phyloP scores from a whole-genome alignment of 2,329 filamentous ascomycete genomes.

The Venturia aucupariae region DNA sequence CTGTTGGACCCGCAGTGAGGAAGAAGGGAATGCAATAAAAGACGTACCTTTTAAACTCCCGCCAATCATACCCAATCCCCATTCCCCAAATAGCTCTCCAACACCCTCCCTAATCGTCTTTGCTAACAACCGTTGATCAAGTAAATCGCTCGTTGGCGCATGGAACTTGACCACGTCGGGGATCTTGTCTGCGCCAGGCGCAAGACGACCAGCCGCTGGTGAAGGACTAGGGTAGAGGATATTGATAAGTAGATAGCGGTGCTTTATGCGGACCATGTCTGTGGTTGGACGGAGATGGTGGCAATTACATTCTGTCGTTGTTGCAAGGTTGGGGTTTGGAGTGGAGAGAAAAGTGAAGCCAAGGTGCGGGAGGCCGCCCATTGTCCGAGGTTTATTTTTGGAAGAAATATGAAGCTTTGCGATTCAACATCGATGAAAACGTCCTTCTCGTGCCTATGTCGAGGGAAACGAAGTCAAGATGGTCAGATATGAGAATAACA shows the following conservation, averaged over 20 bases:
- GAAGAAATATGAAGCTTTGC: not conserved
- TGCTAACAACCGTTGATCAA: constrained; percentile 57
- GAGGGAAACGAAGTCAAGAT: too few species aligned
- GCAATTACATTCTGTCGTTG: not conserved
- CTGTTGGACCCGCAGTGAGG: not conserved
- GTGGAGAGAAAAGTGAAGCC: constrained; percentile 13
- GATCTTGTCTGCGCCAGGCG: constrained; percentile 28
- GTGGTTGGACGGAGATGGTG: not conserved
- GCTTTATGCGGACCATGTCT: constrained; percentile 87
- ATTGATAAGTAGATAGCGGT: constrained; percentile 90
- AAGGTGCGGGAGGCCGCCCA: constrained; percentile 11
- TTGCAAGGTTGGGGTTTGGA: not conserved
- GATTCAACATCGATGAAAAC: too few species aligned
- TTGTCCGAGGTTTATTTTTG: not conserved
- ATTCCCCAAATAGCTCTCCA: constrained; percentile 55
- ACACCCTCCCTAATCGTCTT: constrained; percentile 48
- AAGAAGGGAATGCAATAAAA: too few species aligned
- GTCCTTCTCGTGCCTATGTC: too few species aligned
- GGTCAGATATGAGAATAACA: too few species aligned
- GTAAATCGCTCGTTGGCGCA: constrained; percentile 63
- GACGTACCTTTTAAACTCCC: constrained; percentile 57
- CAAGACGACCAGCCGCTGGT: constrained; percentile 40
- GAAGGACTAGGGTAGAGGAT: constrained; percentile 64
- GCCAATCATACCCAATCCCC: constrained; percentile 66
- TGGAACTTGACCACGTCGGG: constrained; percentile 64